Evolutionary conservation across 2,329 filamentous ascomycete species (phyloP).

Genomic region (Phoma sp.): DNA sequence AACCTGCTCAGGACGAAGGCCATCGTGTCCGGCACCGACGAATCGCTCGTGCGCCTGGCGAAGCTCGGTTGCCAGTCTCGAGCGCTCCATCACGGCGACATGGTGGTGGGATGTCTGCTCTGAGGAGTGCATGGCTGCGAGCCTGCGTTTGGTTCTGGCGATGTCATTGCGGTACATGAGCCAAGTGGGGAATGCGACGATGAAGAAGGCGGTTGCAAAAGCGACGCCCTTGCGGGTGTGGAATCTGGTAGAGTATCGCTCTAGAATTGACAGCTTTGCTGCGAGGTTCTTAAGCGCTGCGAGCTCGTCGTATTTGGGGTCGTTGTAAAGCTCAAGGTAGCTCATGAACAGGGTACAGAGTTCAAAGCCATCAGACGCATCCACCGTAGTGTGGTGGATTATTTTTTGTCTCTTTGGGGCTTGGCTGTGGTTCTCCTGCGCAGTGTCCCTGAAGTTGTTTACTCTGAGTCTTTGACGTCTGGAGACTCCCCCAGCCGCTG

Average conservation of each 20-base stretch:
- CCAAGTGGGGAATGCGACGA: constrained; percentile 6
- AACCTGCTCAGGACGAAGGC: constrained; percentile 7
- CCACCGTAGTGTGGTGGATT: background rate
- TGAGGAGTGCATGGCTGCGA: background rate
- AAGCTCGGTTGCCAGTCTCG: constrained; percentile 3
- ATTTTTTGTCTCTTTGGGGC: background rate
- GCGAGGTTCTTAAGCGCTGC: background rate
- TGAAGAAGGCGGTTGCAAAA: constrained; percentile 1
- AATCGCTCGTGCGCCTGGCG: constrained; percentile 1
- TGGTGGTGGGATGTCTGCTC: background rate
- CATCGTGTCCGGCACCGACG: background rate
- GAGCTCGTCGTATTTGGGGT: constrained; percentile 6
- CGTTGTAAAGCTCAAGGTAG: constrained; percentile 5
- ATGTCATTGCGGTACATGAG: constrained; percentile 1
- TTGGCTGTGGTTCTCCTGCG: background rate
- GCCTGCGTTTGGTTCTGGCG: background rate
- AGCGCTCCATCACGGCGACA: constrained; percentile 3
- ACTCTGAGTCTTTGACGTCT: background rate
- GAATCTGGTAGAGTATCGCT: background rate
- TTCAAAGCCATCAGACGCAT: background rate
- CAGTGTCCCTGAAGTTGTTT: background rate
- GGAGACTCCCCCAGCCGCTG: background rate
- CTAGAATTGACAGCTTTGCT: background rate
- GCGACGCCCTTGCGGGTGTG: background rate
- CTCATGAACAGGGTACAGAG: constrained; percentile 5